These are phyloP conservation scores for Penicillium sp. DNA, from an alignment of 2,329 filamentous ascomycete species.

Conservation along the genomic window DNA sequence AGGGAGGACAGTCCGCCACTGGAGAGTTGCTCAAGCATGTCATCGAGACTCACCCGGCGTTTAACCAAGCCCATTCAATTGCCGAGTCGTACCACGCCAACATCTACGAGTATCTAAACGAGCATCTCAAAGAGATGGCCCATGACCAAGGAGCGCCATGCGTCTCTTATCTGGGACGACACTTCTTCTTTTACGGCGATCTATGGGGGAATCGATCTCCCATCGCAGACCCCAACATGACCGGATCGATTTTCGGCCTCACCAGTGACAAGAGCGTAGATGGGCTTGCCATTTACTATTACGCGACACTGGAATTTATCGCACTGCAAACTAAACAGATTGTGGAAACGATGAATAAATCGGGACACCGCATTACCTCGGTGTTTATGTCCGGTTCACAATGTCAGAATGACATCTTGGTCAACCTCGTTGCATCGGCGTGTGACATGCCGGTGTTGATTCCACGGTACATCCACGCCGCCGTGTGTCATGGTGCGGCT, in stretches of 20 bases:
- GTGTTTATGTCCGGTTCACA: slow-evolving; percentile 99
- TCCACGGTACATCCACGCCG: slow-evolving; percentile 89
- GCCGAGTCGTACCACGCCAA: slow-evolving; percentile 82
- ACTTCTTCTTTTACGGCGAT: slow-evolving; percentile 98
- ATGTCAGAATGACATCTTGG: slow-evolving; percentile 92
- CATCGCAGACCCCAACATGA: slow-evolving; percentile 87
- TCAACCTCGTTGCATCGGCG: slow-evolving; percentile 85
- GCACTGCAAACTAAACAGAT: slow-evolving; percentile 94
- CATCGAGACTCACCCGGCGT: slow-evolving; percentile 91
- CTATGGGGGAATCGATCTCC: slow-evolving; percentile 93
- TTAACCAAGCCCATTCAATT: slow-evolving; percentile 74
- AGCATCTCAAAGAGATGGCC: slow-evolving; percentile 76
- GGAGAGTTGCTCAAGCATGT: slow-evolving; percentile 93
- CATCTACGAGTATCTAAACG: slow-evolving; percentile 94
- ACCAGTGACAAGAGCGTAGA: slow-evolving; percentile 82
- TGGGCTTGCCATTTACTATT: slow-evolving; percentile 85
- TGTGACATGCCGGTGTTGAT: slow-evolving; percentile 93
- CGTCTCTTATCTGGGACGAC: slow-evolving; percentile 82
- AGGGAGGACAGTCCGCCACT: slow-evolving; percentile 94
- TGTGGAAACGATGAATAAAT: slow-evolving; percentile 86
- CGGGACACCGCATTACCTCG: slow-evolving; percentile 82
- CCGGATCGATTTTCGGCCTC: slow-evolving; percentile 80
- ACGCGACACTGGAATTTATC: slow-evolving; percentile 94
- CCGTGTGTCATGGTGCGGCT: slow-evolving; percentile 95
- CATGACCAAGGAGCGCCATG: slow-evolving; percentile 70